Conservation (phyloP, 371 early-diverging fungal genomes). For the Mortierella sp. region DNA sequence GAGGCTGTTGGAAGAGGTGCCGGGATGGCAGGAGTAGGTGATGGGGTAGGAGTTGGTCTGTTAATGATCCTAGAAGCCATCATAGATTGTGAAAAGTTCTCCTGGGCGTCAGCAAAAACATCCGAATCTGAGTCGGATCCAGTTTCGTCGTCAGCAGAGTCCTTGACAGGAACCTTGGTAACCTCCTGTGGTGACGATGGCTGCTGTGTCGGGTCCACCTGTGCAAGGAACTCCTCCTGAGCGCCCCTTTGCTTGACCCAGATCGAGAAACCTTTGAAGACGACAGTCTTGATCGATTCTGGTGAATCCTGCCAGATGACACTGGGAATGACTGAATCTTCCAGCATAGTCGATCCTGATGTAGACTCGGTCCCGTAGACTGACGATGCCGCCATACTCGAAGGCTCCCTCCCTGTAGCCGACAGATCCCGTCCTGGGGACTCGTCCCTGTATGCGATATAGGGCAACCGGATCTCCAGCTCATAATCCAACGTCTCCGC, state of each 20-base stretch:
- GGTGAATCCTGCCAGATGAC: constrained; percentile 55
- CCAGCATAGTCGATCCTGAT: constrained; percentile 40
- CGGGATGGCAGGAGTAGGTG: no score
- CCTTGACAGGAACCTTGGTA: not conserved
- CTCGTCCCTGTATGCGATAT: constrained; percentile 72
- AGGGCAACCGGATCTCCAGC: constrained; percentile 69
- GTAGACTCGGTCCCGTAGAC: constrained; percentile 32
- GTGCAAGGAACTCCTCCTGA: constrained; percentile 4
- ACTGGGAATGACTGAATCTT: constrained; percentile 46
- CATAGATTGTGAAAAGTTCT: constrained; percentile 37
- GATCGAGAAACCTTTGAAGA: constrained; percentile 46
- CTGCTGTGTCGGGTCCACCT: not conserved
- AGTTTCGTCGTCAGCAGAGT: constrained; percentile 9
- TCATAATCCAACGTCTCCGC: constrained; percentile 59
- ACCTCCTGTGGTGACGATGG: not conserved
- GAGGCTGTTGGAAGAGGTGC: not conserved
- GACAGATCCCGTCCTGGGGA: constrained; percentile 67
- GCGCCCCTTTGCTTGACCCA: constrained; percentile 42
- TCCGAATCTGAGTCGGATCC: constrained; percentile 52
- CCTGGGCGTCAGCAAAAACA: constrained; percentile 50
- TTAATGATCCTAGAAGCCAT: constrained; percentile 23
- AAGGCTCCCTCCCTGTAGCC: constrained; percentile 48
- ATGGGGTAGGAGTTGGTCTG: not conserved
- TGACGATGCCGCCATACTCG: constrained; percentile 55
- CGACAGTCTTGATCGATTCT: constrained; percentile 51